phyloP scores from a whole-genome alignment of 805 yeast species.

The Yamadazyma kitorensis region DNA sequence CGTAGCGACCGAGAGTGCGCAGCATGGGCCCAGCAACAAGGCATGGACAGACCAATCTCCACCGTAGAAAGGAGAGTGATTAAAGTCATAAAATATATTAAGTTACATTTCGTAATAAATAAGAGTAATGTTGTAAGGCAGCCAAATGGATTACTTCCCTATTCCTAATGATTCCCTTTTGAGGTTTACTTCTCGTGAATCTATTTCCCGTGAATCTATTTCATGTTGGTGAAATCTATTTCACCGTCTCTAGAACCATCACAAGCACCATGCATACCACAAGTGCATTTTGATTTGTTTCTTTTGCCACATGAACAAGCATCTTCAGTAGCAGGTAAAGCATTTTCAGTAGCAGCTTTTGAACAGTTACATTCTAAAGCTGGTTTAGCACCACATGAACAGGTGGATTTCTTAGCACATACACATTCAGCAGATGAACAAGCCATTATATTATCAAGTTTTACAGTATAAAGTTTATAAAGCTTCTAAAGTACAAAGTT shows the following conservation, averaged over 20 bases:
- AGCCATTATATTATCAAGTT: constrained; percentile 24
- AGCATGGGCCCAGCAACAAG: too few relatives aligned
- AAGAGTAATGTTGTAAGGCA: too few relatives aligned
- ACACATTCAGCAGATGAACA: constrained; percentile 47
- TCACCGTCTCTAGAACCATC: constrained; percentile 53
- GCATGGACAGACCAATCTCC: too few relatives aligned
- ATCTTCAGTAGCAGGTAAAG: constrained; percentile 34
- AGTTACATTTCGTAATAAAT: too few relatives aligned
- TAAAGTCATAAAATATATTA: too few relatives aligned
- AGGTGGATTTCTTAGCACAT: constrained; percentile 60
- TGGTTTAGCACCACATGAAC: constrained; percentile 61
- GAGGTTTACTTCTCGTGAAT: too few relatives aligned
- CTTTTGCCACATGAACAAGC: constrained; percentile 64
- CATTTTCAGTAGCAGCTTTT: constrained; percentile 51
- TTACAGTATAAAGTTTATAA: too few relatives aligned
- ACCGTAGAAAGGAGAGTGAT: too few relatives aligned
- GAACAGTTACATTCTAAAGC: constrained; percentile 58
- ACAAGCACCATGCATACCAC: constrained; percentile 44
- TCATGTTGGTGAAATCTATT: constrained; percentile 51
- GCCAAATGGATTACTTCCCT: too few relatives aligned
- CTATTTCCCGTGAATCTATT: constrained; percentile 11
- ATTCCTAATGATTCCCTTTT: too few relatives aligned
- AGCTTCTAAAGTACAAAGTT: too few relatives aligned
- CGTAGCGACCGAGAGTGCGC: too few relatives aligned
- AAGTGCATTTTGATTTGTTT: constrained; percentile 50